These are phyloP conservation scores for Manihot esculenta DNA, from an alignment of 441 rosid genomes.

Conservation along the genomic window DNA sequence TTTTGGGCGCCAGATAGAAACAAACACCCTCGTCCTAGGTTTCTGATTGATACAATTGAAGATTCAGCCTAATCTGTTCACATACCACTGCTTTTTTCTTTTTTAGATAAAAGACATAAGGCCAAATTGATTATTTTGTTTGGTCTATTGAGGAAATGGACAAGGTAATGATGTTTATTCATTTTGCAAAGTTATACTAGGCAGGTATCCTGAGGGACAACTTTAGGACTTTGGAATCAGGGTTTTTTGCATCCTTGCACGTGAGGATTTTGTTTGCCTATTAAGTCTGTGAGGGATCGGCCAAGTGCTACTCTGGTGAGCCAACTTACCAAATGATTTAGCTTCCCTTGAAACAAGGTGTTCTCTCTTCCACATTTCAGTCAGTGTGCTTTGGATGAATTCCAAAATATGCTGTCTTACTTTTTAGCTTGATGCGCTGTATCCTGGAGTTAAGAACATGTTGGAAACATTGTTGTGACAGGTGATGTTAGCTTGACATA, in stretches of 20 bases:
- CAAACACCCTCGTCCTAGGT: neutral
- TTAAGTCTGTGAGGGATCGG: neutral
- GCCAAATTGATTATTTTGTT: neutral
- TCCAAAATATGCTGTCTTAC: neutral
- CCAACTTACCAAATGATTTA: neutral
- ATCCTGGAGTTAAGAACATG: neutral
- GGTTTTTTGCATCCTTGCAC: neutral
- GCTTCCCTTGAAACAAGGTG: neutral
- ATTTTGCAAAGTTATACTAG: neutral
- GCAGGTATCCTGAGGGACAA: neutral
- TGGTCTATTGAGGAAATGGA: neutral
- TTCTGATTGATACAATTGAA: neutral
- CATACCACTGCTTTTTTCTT: neutral
- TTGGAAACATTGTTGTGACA: neutral
- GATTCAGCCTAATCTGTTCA: neutral
- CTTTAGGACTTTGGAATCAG: neutral
- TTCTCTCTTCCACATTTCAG: neutral
- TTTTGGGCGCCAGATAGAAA: neutral
- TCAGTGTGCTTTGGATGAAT: neutral
- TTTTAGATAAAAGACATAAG: neutral
- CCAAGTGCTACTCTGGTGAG: neutral
- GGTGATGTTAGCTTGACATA: neutral
- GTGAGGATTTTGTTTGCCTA: neutral
- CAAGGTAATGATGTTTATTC: neutral
- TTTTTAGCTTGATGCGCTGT: neutral